Evolutionary conservation across 495 filamentous ascomycete genomes (phyloP), one percentile per base, ranked within the genome.

Genomic region (Xylaria curta): DNA sequence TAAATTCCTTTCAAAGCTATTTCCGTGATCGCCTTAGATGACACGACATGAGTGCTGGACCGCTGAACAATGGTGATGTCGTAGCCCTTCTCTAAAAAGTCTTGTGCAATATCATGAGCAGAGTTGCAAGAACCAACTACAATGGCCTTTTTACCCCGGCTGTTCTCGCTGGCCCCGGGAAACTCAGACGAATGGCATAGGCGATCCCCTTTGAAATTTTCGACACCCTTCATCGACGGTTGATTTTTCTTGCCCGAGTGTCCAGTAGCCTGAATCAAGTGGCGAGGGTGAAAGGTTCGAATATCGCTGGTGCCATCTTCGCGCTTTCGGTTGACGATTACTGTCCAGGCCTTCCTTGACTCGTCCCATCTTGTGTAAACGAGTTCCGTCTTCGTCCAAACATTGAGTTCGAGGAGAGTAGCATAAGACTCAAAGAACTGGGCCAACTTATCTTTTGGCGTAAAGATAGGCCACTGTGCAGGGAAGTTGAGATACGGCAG

Each of bases 361-460:
- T 88, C 85, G 69, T 87, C 82, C 81, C 84, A 92, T 1, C 79
- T 79, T 0, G 87, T 80, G 10, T 77, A 80, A 3, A 73, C 80
- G 12, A 92, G 68, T 4, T 73, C 86, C 3, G 87, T 87, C 4
- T 75, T 76, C 6, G 83, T 89, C 91, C 91, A 93, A 19, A 90
- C 85, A 76, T 93, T 91, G 40, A 93, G 82, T 69, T 93, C 91
- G 26, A 92, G 76, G 2, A 88, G 67, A 61, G 84, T 87, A 36
- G 85, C 90, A 72, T 93, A 93, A 1, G 83, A 84, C 70, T 93
- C 91, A 75, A 93, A 90, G 83, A 89, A 93, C 56, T 92, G 89
- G 9, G 86, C 91, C 0, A 92, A 83, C 67, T 93, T 92, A 75
- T 93, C 90, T 74, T 92, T 92, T 0, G 91, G 91, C 3, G 88